Base-by-base conservation (phyloP, 2,329 filamentous ascomycete species). In the Fusarium pilosicola region DNA sequence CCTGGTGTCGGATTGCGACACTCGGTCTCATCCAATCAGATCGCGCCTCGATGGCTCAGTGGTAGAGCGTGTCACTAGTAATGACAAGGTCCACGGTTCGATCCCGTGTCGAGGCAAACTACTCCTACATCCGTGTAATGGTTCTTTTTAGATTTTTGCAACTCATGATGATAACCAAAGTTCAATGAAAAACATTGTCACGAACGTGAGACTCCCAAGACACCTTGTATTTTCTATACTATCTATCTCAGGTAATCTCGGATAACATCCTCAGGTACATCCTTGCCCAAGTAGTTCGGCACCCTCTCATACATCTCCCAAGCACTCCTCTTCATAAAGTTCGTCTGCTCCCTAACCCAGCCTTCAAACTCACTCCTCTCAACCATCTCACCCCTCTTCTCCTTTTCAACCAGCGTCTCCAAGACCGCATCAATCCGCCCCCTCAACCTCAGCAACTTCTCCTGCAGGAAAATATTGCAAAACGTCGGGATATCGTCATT, bases 41-140 rank as follows among this genome's bases (percentile, higher is more conserved):
- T 20, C 15, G 12, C 56, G 56, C 56, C 56, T 58, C 42, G 56
- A 38, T 58, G 41, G 56, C 42, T 51, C 30, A 51, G 56, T 58
- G 56, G 56, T 51, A 58, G 56, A 58, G 56, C 56, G 42, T 51
- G 41, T 58, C 41, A 58, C 55, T 58, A 58, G 55, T 48, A 58
- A 58, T 58, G 55, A 58, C 55, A 49, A 58, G 55, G 55, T 49
- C 55, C 55, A 58, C 55, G 41, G 41, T 58, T 58, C 30, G 41
- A 58, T 58, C 55, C 39, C 55, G 55, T 58, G 55, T 36, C 55
- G 41, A 58, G 30, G 55, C 41, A 58, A 28, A 54, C 13, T 2
- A 32, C 30, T 6, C 12, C 30, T 32, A 15, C 32, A 34, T 15
- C 32, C 32, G 14, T 15, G 32, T 3, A 34, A 3, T 6, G 2